Evolutionary conservation across 805 yeast species (phyloP), one percentile per base, ranked within the genome.

Genomic region (Suhomyces canberraensis): DNA sequence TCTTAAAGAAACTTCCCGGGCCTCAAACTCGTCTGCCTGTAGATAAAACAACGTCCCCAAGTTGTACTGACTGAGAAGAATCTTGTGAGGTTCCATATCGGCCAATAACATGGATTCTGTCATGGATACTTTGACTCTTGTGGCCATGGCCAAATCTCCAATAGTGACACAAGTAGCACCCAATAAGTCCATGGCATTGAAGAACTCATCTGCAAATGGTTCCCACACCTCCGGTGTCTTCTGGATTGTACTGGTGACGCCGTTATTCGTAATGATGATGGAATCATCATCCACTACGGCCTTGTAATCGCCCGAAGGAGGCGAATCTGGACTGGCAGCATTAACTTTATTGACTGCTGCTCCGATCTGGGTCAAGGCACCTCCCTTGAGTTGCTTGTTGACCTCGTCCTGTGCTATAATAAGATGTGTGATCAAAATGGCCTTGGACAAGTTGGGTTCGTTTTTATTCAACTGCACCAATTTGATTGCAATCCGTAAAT

Each of bases 51-150:
- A 63, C 7, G 90, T 76, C 0, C 87, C 93, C 25, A 81, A 59
- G 51, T 84, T 84, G 35, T 83, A 81, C 48, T 79, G 82, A 0
- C 84, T 73, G 48, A 81, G 61, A 24, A 84, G 54, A 25, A 81
- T 66, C 49, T 81, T 84, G 17, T 79, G 79, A 0, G 84, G 76
- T 11, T 78, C 76, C 48, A 77, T 76, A 29, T 81, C 84, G 0
- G 89, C 84, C 47, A 76, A 60, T n/a, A 80, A 61, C 93, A 84
- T 84, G 71, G 84, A 74, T 50, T 77, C 78, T 8, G 82, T 79
- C 37, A 85, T 76, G 19, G 79, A 71, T 44, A 78, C 65, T 47
- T 81, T 81, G 31, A 83, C 70, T 34, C 75, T 65, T 14, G 80
- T 61, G 1, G 90, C 88, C 31, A 75, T 61, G 14, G 74, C 63